Evolutionary conservation across 2,329 filamentous ascomycete species (phyloP).

Genomic region (Clonostachys rosea): DNA sequence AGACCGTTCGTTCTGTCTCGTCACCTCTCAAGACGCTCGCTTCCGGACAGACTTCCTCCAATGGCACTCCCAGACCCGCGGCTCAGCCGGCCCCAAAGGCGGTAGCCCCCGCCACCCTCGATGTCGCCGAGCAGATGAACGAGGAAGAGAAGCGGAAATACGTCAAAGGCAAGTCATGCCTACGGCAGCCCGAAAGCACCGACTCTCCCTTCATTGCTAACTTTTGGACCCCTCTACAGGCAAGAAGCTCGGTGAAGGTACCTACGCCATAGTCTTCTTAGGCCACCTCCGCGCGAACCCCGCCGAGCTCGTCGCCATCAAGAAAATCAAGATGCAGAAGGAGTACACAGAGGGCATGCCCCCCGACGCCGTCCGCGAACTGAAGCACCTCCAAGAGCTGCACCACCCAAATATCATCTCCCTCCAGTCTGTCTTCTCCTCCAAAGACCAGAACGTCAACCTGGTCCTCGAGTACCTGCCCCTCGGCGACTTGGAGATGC

Average conservation of each 20-base stretch:
- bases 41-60: conserved; percentile 29
- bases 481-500: conserved; percentile 88
- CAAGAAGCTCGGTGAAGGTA: conserved; percentile 91
- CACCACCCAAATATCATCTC: conserved; percentile 94
- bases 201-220: background rate
- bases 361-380: conserved; percentile 91
- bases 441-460: conserved; percentile 94
- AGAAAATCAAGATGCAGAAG: conserved; percentile 84
- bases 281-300: conserved; percentile 75
- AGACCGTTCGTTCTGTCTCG: conserved; percentile 22
- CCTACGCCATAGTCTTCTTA: conserved; percentile 92
- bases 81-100: conserved; percentile 17
- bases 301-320: conserved; percentile 77
- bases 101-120: conserved; percentile 31
- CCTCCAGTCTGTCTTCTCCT: conserved; percentile 87
- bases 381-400: conserved; percentile 92
- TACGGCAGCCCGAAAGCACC: background rate
- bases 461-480: conserved; percentile 92
- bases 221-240: conserved; percentile 37
- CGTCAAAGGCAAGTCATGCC: conserved; percentile 62
- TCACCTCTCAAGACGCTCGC: conserved; percentile 38
- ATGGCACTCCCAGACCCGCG: conserved; percentile 35
- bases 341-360: conserved; percentile 89
- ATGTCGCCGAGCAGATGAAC: conserved; percentile 77
- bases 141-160: conserved; percentile 83